phyloP scores from a whole-genome alignment of 305 asterid genomes.

The Plantago coronopus region DNA sequence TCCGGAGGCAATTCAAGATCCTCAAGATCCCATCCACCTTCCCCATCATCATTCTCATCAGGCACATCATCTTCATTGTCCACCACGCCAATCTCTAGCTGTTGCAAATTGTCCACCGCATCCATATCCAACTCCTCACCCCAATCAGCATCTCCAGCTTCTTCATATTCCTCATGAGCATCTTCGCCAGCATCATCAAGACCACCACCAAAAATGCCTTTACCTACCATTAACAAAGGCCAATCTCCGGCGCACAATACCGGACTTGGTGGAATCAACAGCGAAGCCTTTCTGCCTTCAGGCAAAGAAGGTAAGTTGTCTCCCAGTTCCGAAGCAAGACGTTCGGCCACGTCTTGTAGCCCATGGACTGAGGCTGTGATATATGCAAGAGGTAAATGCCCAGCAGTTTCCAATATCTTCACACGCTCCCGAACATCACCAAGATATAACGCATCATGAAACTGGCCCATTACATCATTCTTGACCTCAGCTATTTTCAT shows the following conservation, averaged over 20 bases:
- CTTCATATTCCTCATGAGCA: neutral
- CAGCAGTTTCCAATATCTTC: too few species aligned
- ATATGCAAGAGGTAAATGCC: too few species aligned
- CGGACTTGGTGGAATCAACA: conserved; percentile 5
- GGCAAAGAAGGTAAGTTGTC: conserved; percentile 5
- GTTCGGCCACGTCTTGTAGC: conserved; percentile 1
- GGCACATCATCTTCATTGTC: neutral
- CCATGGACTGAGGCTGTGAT: too few species aligned
- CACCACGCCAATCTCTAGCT: neutral
- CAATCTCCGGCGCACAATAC: too few species aligned
- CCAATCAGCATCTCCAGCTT: conserved; percentile 5
- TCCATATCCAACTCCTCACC: conserved; percentile 2
- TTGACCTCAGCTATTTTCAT: too few species aligned
- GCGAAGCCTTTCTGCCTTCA: neutral
- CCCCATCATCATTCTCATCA: neutral
- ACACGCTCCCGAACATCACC: too few species aligned
- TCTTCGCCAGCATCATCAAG: neutral
- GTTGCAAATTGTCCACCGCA: neutral
- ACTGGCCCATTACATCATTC: too few species aligned
- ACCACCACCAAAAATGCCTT: neutral
- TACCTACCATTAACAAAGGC: conserved; percentile 9
- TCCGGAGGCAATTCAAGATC: conserved; percentile 6
- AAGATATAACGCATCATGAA: too few species aligned
- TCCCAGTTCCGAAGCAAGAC: neutral
- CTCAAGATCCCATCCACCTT: conserved; percentile 11